Conservation (phyloP, 306 rosid species). For the Carpinus fangiana region DNA sequence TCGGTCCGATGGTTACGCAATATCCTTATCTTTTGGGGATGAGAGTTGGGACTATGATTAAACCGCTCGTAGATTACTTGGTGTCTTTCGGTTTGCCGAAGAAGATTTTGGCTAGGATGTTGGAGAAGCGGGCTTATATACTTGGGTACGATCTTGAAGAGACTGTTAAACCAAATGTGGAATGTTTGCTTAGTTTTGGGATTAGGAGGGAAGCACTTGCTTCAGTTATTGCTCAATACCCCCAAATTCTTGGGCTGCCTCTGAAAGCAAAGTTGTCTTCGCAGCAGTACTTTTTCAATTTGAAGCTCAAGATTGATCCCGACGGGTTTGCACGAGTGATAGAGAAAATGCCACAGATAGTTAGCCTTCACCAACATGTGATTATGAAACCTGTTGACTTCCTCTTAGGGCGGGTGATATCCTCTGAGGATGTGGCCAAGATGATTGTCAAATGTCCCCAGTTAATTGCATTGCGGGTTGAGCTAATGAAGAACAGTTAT, state of each 20-base stretch:
- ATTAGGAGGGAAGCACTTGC: conserved; percentile 63
- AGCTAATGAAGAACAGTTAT: conserved; percentile 81
- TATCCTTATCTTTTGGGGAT: conserved; percentile 84
- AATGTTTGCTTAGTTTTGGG: conserved; percentile 81
- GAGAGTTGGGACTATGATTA: conserved; percentile 93
- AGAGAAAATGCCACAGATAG: conserved; percentile 94
- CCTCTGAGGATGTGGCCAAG: conserved; percentile 58
- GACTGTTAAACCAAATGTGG: conserved; percentile 80
- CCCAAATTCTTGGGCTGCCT: conserved; percentile 79
- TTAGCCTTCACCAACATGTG: conserved; percentile 80
- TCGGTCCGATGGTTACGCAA: conserved; percentile 91
- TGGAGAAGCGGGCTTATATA: conserved; percentile 83
- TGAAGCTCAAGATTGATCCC: conserved; percentile 90
- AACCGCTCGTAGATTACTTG: conserved; percentile 76
- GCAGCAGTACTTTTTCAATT: conserved; percentile 76
- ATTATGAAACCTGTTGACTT: conserved; percentile 80
- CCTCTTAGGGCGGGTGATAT: conserved; percentile 62
- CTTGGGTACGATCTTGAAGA: conserved; percentile 82
- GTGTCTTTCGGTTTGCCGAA: conserved; percentile 69
- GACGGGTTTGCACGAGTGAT: conserved; percentile 72
- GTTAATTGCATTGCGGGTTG: conserved; percentile 58
- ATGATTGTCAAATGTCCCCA: conserved; percentile 86
- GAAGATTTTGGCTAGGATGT: conserved; percentile 76
- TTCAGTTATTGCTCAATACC: conserved; percentile 73
- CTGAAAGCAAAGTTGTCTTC: conserved; percentile 85